Base-by-base conservation (phyloP, 2,329 filamentous ascomycete genomes). In the Verticillium tricorpus region DNA sequence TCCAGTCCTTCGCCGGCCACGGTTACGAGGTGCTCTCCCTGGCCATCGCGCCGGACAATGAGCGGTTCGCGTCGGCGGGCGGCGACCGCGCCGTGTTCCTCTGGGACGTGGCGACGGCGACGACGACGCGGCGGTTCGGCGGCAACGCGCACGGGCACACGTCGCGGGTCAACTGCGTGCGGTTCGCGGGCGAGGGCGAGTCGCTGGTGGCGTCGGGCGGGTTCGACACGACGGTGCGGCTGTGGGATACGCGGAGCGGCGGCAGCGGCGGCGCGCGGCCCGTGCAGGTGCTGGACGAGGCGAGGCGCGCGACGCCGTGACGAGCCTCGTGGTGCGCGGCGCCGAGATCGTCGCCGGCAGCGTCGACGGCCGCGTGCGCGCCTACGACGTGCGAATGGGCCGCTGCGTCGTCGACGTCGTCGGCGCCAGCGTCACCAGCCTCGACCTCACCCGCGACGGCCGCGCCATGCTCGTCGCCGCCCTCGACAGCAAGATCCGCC, bases 1-100 rank as follows among this genome's bases (percentile, higher is more conserved):
- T 99, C 71, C 93, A 97, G 76, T 91, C 87, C 39, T 99, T 97
- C 78, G 80, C 88, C 39, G 92, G 91, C 2, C 95, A 99, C 77
- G 93, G 92, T 67, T 97, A 99, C 79, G 90, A 93, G 68, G 90
- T 99, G 8, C 88, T 97, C 63, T 90, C 91, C 67, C 82, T 99
- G 45, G 82, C 85, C 59, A 89, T 97, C 58, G 79, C 86, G 8
- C 71, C 79, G 28, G 89, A 92, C 77, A 99, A 99, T 76, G 85
- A 92, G 67, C 87, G 87, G 54, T 97, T 99, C 74, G 89, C 88
- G 11, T 93, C 89, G n/a, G 85, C 87, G 1, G 95, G 95, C 67
- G 95, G 95, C 63, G 95, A 99, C 78, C 91, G 94, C 68, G 83
- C 85, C 64, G 92, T 97, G 0, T 97, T 97, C 72, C 82, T 97